Evolutionary conservation across 2,329 filamentous ascomycete genomes (phyloP).

Genomic region (Saccharata proteae): DNA sequence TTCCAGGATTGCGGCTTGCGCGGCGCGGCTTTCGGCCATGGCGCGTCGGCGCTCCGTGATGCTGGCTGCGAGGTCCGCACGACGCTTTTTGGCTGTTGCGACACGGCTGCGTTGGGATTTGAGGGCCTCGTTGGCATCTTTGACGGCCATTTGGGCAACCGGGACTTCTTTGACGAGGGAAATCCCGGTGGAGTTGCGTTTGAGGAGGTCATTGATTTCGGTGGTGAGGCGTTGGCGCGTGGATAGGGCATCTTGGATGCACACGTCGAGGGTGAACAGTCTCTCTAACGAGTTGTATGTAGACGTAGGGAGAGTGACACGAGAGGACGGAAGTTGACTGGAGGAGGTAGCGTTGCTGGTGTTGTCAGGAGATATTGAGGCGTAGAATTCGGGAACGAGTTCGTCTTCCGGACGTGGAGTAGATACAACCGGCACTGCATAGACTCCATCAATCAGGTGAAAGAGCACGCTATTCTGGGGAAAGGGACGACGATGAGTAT

Average conservation of each 20-base stretch:
- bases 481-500: slow-evolving; percentile 56
- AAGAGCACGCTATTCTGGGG: slow-evolving; percentile 76
- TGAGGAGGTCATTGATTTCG: slow-evolving; percentile 55
- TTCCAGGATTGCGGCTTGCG: slow-evolving; percentile 45
- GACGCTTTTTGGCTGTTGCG: slow-evolving; percentile 47
- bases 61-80: slow-evolving; percentile 55
- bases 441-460: slow-evolving; percentile 75
- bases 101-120: slow-evolving; percentile 53
- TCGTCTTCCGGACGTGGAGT: slow-evolving; percentile 58
- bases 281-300: slow-evolving; percentile 84
- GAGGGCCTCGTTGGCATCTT: slow-evolving; percentile 32
- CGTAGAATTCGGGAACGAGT: slow-evolving; percentile 38
- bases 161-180: slow-evolving; percentile 20
- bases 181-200: slow-evolving; percentile 26
- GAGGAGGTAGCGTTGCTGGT: slow-evolving; percentile 33
- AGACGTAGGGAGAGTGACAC: slow-evolving; percentile 54
- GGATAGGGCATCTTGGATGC: slow-evolving; percentile 76
- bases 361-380: slow-evolving; percentile 16
- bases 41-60: slow-evolving; percentile 53
- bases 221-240: slow-evolving; percentile 61
- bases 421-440: no score
- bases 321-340: no score
- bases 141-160: slow-evolving; percentile 19
- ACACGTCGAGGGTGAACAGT: slow-evolving; percentile 76
- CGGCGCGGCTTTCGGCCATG: slow-evolving; percentile 51